A percentile compares a stretch with the other conserved stretches of the same genome.
Conservation (phyloP, 2,329 filamentous ascomycete genomes). For the Paracorniculantispora psalliotae region DNA sequence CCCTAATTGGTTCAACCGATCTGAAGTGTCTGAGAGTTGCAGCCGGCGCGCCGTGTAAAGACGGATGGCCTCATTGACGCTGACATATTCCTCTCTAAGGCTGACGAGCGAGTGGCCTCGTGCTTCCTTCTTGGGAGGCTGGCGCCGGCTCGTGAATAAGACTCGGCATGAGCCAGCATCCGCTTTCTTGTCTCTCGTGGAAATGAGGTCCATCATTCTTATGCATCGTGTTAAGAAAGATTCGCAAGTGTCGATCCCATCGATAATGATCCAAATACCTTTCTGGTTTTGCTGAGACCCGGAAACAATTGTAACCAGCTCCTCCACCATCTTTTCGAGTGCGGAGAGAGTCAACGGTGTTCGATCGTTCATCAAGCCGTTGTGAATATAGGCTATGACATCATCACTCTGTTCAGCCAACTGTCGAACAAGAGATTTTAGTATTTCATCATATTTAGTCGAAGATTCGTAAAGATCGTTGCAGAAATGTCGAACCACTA, state of each 20-base stretch:
- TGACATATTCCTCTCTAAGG: neutral
- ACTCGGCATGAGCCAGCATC: neutral
- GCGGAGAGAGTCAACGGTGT: neutral
- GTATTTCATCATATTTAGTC: slow-evolving; percentile 27
- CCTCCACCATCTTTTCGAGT: neutral
- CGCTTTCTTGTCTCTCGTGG: neutral
- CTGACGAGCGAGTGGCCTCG: neutral
- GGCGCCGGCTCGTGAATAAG: neutral
- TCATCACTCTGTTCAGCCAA: slow-evolving; percentile 22
- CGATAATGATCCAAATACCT: slow-evolving; percentile 23
- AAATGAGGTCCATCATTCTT: neutral
- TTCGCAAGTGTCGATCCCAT: slow-evolving; percentile 25
- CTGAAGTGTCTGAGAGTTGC: neutral
- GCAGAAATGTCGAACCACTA: slow-evolving; percentile 31
- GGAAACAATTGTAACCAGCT: neutral
- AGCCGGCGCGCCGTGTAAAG: neutral
- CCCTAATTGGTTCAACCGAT: neutral
- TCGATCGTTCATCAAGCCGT: neutral
- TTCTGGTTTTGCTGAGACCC: neutral
- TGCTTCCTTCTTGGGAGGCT: neutral
- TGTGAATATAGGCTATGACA: slow-evolving; percentile 16
- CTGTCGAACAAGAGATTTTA: slow-evolving; percentile 28
- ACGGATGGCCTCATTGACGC: neutral
- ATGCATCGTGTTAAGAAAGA: slow-evolving; percentile 14
- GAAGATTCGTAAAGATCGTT: slow-evolving; percentile 27